Evolutionary conservation across 345 rosid species (phyloP).

Genomic region (Corchorus capsularis): DNA sequence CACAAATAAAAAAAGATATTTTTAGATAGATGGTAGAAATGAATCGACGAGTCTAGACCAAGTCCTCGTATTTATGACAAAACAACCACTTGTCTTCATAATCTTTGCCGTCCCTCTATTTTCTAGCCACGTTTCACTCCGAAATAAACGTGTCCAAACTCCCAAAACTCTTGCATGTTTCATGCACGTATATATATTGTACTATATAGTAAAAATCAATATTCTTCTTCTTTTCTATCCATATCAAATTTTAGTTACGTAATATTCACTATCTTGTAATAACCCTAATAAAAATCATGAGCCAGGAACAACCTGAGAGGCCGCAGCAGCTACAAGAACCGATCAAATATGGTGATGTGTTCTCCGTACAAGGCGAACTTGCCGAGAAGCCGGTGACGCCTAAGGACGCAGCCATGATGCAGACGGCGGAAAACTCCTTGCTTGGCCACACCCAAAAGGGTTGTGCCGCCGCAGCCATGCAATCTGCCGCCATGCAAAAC

Average conservation of each 20-base stretch:
- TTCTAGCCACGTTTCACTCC: slow-evolving; percentile 14
- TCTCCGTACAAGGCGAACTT: slow-evolving; percentile 33
- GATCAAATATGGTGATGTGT: slow-evolving; percentile 39
- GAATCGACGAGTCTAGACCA: not conserved
- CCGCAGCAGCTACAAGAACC: slow-evolving; percentile 29
- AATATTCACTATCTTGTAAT: not conserved
- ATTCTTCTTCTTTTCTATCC: not conserved
- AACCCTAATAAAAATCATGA: slow-evolving; percentile 30
- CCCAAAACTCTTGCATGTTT: slow-evolving; percentile 15
- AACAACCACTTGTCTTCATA: not conserved
- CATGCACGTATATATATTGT: slow-evolving; percentile 23
- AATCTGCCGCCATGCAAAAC: slow-evolving; percentile 27
- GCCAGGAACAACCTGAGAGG: slow-evolving; percentile 37
- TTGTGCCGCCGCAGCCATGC: slow-evolving; percentile 27
- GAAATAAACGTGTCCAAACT: slow-evolving; percentile 1
- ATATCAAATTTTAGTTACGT: not conserved
- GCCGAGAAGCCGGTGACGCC: slow-evolving; percentile 35
- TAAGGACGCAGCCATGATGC: slow-evolving; percentile 36
- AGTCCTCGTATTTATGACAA: not conserved
- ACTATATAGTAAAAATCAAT: not conserved
- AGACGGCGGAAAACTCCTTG: slow-evolving; percentile 31
- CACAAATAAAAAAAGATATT: no score
- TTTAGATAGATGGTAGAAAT: no score
- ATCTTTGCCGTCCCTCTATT: not conserved
- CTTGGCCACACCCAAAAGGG: slow-evolving; percentile 30